Evolutionary conservation across 2,329 filamentous ascomycete species (phyloP), one percentile per base, ranked within the genome.

Genomic region (Ceratocystiopsis minuta): DNA sequence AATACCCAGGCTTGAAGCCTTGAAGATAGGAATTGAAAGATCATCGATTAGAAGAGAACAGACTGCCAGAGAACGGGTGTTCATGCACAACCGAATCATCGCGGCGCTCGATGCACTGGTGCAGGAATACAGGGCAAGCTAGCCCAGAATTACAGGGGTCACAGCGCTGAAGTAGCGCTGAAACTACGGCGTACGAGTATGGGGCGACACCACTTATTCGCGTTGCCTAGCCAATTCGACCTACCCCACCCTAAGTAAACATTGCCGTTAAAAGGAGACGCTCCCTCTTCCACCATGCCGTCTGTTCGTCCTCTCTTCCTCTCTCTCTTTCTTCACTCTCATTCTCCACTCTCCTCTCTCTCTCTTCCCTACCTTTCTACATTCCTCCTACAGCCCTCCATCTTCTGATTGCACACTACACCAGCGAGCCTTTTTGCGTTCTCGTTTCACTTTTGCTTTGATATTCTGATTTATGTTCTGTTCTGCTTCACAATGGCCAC

Each of bases 401-500:
- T 42, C 37, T 46, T 38, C 42, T 20, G 40, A 37, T 35, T 37
- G 33, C 34, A 36, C 31, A 9, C 7, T 28, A 28, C 24, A 2
- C 7, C 11, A 28, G 24, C 24, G 24, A 28, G 24, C 53, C 17
- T 17, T n/a, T 36, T 13, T 13, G 36, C 7, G 16, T 16, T 31
- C 33, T 16, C 16, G 10, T 34, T 37, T 31, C 20, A 9, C 13
- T 16, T 20, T 16, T 2, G 12, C 11, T 18, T 58, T 60, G 60
- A 57, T 28, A 28, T 28, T 6, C 24, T 28, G 24, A 28, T 28
- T 28, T 28, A 28, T 28, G 24, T 10, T 55, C 48, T 50, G 45
- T 49, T 46, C 47, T 54, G 52, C 55, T 54, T 58, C 62, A 72
- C 54, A 59, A 96, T 96, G 88, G 85, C 88, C 59, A 81, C 65